These are phyloP conservation scores for Gossypium arboreum DNA, from an alignment of 345 rosid genomes.

Conservation along the genomic window DNA sequence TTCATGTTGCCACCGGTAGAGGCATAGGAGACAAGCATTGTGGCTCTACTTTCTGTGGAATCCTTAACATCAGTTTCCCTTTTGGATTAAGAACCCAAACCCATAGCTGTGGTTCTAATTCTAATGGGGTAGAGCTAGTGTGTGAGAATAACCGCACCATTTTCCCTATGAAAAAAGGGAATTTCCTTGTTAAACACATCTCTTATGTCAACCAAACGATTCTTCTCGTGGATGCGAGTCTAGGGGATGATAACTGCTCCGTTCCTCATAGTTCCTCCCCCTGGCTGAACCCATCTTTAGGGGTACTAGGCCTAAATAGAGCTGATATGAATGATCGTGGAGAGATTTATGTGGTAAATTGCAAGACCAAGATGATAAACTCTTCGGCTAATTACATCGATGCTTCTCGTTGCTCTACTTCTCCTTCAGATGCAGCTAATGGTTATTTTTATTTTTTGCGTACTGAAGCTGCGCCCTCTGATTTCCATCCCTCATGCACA, in stretches of 20 bases:
- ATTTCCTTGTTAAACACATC: background rate
- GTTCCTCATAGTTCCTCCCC: background rate
- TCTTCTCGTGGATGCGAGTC: background rate
- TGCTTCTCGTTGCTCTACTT: background rate
- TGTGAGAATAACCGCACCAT: conserved; percentile 4
- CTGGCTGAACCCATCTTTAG: too few species aligned
- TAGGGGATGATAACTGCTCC: background rate
- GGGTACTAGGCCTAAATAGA: too few species aligned
- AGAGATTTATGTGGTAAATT: background rate
- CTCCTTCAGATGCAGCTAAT: background rate
- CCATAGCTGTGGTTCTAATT: background rate
- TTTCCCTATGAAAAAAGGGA: background rate
- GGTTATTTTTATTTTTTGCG: background rate
- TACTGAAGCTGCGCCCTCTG: background rate
- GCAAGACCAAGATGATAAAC: background rate
- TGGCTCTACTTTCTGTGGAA: background rate
- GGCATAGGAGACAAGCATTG: background rate
- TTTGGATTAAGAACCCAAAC: background rate
- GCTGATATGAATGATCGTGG: too few species aligned
- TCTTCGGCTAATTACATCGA: background rate
- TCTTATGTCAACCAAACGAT: background rate
- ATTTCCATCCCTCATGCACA: background rate
- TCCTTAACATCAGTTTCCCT: background rate
- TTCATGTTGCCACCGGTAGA: background rate
- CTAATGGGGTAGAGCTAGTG: background rate